Evolutionary conservation across 495 filamentous ascomycete species (phyloP).

Genomic region (Penicillium mononematosum): DNA sequence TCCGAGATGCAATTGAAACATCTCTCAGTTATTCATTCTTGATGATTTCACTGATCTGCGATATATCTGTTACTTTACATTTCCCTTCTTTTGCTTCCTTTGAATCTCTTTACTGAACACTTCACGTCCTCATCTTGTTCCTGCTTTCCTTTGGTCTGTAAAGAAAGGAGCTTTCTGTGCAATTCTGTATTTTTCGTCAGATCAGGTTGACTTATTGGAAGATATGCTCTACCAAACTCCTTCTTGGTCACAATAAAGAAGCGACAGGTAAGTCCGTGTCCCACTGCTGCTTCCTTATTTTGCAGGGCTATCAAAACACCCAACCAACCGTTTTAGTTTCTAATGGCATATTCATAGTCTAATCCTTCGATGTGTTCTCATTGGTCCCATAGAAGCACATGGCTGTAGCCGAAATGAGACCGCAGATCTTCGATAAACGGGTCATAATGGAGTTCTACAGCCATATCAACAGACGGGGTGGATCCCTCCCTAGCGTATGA

Average conservation of each 20-base stretch:
- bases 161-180: background rate
- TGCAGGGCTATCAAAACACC: background rate
- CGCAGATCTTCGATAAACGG: background rate
- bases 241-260: background rate
- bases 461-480: background rate
- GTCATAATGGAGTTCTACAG: background rate
- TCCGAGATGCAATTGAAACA: too few species aligned
- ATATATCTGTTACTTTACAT: too few species aligned
- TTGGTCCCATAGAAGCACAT: background rate
- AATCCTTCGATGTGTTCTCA: too few species aligned
- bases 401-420: background rate
- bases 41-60: too few species aligned
- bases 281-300: background rate
- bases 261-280: background rate
- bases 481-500: background rate
- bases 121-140: background rate
- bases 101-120: too few species aligned
- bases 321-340: background rate
- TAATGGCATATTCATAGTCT: background rate
- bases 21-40: too few species aligned
- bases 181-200: background rate
- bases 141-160: background rate
- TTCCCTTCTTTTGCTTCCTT: too few species aligned
- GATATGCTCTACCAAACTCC: background rate
- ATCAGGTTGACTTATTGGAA: background rate